Evolutionary conservation across 306 rosid genomes (phyloP), one percentile per base, ranked within the genome.

Genomic region (Bauhinia variegata): DNA sequence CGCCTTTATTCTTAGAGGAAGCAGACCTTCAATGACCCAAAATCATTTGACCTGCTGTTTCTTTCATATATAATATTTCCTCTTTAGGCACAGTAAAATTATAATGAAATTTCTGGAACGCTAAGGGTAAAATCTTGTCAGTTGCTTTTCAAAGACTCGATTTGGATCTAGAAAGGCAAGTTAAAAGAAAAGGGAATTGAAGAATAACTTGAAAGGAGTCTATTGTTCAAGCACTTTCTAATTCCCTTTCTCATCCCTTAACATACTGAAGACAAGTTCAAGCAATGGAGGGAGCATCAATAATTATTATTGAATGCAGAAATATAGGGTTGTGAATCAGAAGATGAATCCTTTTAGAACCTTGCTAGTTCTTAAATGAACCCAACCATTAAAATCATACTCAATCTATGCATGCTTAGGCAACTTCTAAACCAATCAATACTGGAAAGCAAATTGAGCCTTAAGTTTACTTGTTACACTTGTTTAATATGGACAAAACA

Each of bases 151-250:
- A 39, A 46, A 61, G 42, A 58, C 54, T 44, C 32, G 13, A 33
- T 37, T 46, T 55, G 54, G 61, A 75, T 31, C 54, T 8, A 13
- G 23, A 10, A 68, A 66, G 7, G 12, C 10, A 52, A n/a, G 28
- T 36, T 16, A 60, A 61, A 68, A 30, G 16, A 75, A 37, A 68
- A 42, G n/a, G 52, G 47, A 70, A 47, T 44, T 63, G 41, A 61
- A 60, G 11, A 46, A 48, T 16, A 16, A 7, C 68, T 31, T 44
- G 51, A 34, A 15, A 11, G 32, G 32, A 16, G 11, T 53, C 44
- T 33, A 1, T 3, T 15, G 9, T 31, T 14, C 7, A 34, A 2
- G 12, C 3, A 43, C 11, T 69, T 54, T 53, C 42, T 17, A 19
- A 52, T 61, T 38, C 43, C 37, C 51, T 60, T 61, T 44, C 42